phyloP scores from a whole-genome alignment of 352 stramenopile genomes.

The Phytophthora melonis region DNA sequence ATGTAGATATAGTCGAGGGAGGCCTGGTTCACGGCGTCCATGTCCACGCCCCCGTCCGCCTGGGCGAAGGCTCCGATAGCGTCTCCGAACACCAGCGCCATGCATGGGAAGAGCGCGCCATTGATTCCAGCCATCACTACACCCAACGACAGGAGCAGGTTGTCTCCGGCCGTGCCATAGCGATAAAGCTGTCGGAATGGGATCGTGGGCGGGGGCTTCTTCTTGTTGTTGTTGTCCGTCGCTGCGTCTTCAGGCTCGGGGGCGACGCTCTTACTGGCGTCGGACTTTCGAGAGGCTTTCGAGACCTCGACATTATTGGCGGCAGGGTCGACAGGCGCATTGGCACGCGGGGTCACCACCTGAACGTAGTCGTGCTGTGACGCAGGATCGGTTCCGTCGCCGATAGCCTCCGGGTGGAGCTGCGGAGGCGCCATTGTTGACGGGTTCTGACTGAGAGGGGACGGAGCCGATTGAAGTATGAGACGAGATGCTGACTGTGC shows the following conservation, averaged over 20 bases:
- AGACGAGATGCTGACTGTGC: background rate
- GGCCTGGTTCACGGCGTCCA: conserved; percentile 30
- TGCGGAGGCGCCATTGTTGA: conserved; percentile 8
- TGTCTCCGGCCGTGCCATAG: conserved; percentile 45
- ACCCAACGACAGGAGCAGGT: conserved; percentile 39
- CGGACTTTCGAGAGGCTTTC: conserved; percentile 3
- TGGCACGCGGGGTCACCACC: conserved; percentile 10
- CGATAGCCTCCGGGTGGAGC: background rate
- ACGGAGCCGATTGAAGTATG: background rate
- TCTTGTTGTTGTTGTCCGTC: background rate
- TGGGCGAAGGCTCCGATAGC: conserved; percentile 49
- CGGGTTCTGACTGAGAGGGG: background rate
- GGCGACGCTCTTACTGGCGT: background rate
- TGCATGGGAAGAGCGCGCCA: conserved; percentile 56
- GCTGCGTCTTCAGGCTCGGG: background rate
- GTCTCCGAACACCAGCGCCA: conserved; percentile 61
- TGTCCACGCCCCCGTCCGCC: conserved; percentile 41
- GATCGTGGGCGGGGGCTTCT: conserved; percentile 17
- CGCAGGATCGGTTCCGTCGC: background rate
- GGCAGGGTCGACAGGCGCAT: background rate
- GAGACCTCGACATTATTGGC: background rate
- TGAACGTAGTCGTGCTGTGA: conserved; percentile 13
- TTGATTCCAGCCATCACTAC: conserved; percentile 45
- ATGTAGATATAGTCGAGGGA: conserved; percentile 42
- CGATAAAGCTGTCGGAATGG: conserved; percentile 39